A percentile compares a stretch with the other conserved stretches of the same genome.
Conservation (phyloP, 2,329 filamentous ascomycete species). For the Lecanicillium sp. region DNA sequence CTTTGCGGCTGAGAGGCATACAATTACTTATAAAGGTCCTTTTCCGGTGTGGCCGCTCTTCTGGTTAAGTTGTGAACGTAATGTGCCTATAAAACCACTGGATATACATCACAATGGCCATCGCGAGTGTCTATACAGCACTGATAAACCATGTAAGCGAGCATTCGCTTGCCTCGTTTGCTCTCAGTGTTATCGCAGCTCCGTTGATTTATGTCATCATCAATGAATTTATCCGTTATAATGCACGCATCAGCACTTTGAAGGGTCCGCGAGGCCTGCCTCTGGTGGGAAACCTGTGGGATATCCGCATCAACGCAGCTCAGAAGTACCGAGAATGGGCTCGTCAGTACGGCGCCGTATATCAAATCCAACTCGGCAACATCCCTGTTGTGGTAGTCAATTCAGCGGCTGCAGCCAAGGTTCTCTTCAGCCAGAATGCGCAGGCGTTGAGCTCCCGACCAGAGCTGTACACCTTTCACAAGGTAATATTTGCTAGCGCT, state of each 20-base stretch:
- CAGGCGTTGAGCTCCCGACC: slow-evolving; percentile 47
- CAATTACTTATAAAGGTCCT: no score
- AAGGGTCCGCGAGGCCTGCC: slow-evolving; percentile 41
- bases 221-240: slow-evolving; percentile 39
- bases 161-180: slow-evolving; percentile 4
- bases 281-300: slow-evolving; percentile 45
- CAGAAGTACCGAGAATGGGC: slow-evolving; percentile 50
- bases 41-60: no score
- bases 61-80: no score
- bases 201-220: slow-evolving; percentile 36
- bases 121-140: no score
- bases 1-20: no score
- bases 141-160: no score
- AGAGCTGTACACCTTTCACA: slow-evolving; percentile 52
- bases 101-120: no score
- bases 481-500: slow-evolving; percentile 24
- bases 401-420: slow-evolving; percentile 39
- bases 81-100: no score
- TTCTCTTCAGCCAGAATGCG: slow-evolving; percentile 42
- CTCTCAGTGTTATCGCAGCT: slow-evolving; percentile 16
- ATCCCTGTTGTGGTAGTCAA: slow-evolving; percentile 49
- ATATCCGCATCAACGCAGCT: slow-evolving; percentile 46
- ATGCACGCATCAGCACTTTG: slow-evolving; percentile 35
- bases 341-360: slow-evolving; percentile 37
- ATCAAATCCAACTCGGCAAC: slow-evolving; percentile 50